Evolutionary conservation across 108 stramenopile species (phyloP), one percentile per base, ranked within the genome.

Genomic region (Cyclotella baltica): DNA sequence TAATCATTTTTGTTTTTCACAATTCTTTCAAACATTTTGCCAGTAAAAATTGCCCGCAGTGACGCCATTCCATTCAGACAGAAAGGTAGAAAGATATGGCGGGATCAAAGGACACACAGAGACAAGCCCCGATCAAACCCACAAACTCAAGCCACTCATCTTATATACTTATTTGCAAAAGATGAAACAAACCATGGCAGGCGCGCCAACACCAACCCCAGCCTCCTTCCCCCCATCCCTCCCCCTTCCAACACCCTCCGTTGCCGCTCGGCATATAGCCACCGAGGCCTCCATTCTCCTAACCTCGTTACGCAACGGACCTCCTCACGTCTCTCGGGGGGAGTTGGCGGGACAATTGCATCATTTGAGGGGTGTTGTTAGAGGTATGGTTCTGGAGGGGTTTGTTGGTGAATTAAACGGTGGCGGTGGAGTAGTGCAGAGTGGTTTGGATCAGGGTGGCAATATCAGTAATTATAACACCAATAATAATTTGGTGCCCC

Each of bases 251-350:
- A 50, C 72, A 8, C 38, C 68, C 68, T 47, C 48, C 53, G 30
- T 30, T 23, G 89, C 94, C 8, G 88, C 91, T 16, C 85, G 90
- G 8, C 91, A 91, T 62, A 80, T 95, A 20, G 89, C 88, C 69
- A 84, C 88, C 78, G 94, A 95, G 76, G 89, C 91, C 0, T 67
- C 90, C 3, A 71, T 88, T 36, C 88, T 95, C 19, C 76, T 95
- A 63, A 86, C 90, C 0, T 92, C 92, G 2, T 77, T 95, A 53
- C 85, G 92, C 22, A 86, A 81, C 33, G 94, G 94, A 37, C 92
- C 94, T 25, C 94, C 94, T 0, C 69, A 83, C 29, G 87, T 95
- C 11, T 90, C 94, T 23, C 88, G 92, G 0, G 94, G 62, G 33
- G 43, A 59, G 38, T 77, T 81, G 70, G 85, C 72, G 65, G 73